Conservation (phyloP, 1,284 basidiomycete genomes). For the Sphaerobolus stellatus region DNA sequence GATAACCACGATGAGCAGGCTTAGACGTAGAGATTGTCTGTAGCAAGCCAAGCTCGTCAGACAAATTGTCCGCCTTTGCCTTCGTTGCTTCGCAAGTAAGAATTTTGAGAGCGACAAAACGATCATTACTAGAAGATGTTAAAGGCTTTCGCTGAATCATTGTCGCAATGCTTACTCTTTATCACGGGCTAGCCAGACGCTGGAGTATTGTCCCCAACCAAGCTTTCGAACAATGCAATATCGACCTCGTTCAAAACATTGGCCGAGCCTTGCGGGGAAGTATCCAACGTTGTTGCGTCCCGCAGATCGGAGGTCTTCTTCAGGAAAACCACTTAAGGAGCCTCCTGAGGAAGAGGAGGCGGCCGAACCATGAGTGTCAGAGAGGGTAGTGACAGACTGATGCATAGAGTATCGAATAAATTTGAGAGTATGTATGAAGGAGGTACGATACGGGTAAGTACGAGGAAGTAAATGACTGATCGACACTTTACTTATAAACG, state of each 20-base stretch:
- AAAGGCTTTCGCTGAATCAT: background rate
- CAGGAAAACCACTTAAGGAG: no score
- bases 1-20: conserved; percentile 17
- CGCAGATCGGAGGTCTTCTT: background rate
- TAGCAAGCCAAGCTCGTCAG: background rate
- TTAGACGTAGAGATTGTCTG: background rate
- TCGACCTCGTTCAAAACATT: background rate
- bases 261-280: background rate
- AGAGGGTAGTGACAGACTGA: no score
- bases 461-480: no score
- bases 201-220: conserved; percentile 45
- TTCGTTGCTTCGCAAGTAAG: conserved; percentile 45
- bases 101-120: conserved; percentile 49
- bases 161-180: conserved; percentile 10
- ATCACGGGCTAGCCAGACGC: conserved; percentile 28
- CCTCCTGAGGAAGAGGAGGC: no score
- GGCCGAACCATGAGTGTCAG: no score
- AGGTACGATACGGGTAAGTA: no score
- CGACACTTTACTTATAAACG: no score
- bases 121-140: conserved; percentile 37
- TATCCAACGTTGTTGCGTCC: background rate
- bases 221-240: conserved; percentile 45
- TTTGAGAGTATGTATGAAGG: no score
- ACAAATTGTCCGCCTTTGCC: background rate
- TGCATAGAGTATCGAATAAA: no score